These are phyloP conservation scores for Exserohilum rostratum DNA, from an alignment of 2,329 filamentous ascomycete species.

Conservation along the genomic window DNA sequence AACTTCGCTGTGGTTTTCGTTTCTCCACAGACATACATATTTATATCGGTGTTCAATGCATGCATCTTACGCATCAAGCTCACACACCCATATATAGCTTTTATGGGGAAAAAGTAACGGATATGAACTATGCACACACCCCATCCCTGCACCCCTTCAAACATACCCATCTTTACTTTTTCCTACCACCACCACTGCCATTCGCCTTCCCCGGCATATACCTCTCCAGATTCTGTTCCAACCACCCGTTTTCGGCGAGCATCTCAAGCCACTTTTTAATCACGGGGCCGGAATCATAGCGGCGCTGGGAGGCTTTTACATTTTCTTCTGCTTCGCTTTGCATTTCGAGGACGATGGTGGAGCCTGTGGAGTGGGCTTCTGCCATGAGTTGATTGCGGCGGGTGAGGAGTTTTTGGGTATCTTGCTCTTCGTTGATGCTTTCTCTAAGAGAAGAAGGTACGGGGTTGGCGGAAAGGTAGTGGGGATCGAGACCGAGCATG, in stretches of 20 bases:
- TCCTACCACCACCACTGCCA: neutral
- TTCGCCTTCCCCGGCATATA: constrained; percentile 21
- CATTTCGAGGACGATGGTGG: constrained; percentile 57
- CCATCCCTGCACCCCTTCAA: too few species aligned
- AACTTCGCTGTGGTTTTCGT: too few species aligned
- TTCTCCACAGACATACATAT: too few species aligned
- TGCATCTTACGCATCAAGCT: too few species aligned
- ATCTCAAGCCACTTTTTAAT: constrained; percentile 72
- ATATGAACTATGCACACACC: too few species aligned
- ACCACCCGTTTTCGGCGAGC: constrained; percentile 69
- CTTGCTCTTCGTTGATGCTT: constrained; percentile 26
- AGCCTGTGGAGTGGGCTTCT: constrained; percentile 39
- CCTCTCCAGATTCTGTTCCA: constrained; percentile 49
- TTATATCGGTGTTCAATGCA: too few species aligned
- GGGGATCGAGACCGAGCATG: constrained; percentile 23
- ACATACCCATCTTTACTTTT: neutral
- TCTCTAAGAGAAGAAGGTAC: constrained; percentile 18
- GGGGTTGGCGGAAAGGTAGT: constrained; percentile 19
- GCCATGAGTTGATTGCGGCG: constrained; percentile 21
- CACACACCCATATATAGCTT: too few species aligned
- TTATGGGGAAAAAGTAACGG: too few species aligned
- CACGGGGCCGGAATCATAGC: constrained; percentile 72
- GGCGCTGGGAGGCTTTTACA: constrained; percentile 60
- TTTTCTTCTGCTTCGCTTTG: constrained; percentile 56
- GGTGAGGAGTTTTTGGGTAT: constrained; percentile 25